phyloP scores from a whole-genome alignment of 305 asterid genomes.

The Striga hermonthica region DNA sequence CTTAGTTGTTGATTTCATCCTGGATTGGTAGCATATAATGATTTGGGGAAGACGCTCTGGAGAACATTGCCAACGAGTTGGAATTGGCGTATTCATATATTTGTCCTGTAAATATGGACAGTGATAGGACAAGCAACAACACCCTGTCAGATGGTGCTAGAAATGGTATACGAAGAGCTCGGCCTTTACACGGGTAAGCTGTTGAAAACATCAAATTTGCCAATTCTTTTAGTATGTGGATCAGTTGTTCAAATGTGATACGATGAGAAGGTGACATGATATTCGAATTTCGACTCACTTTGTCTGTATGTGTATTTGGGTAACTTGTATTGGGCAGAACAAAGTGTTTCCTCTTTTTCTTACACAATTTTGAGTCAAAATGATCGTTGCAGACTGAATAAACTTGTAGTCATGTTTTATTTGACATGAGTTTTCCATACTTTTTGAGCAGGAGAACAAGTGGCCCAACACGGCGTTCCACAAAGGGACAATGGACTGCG shows the following conservation, averaged over 20 bases:
- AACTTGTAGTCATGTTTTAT: conserved; percentile 17
- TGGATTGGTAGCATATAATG: conserved; percentile 63
- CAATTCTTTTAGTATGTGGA: conserved; percentile 11
- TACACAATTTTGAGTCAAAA: no score
- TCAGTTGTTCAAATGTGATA: not conserved
- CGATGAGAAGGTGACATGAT: not conserved
- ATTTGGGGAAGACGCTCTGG: conserved; percentile 51
- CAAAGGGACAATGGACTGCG: conserved; percentile 98
- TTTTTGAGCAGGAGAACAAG: conserved; percentile 69
- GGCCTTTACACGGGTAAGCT: conserved; percentile 73
- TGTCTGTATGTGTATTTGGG: no score
- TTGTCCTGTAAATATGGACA: conserved; percentile 59
- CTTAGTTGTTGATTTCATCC: conserved; percentile 39
- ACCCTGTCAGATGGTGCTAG: conserved; percentile 51
- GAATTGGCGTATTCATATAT: conserved; percentile 45
- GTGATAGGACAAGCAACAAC: conserved; percentile 51
- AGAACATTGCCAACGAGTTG: conserved; percentile 45
- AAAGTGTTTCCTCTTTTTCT: no score
- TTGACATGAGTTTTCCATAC: conserved; percentile 18
- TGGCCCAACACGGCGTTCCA: conserved; percentile 97
- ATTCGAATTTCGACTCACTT: no score
- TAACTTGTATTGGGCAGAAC: no score
- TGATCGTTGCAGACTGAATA: not conserved
- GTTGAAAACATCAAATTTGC: conserved; percentile 23
- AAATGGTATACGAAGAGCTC: conserved; percentile 52